phyloP scores from a whole-genome alignment of 192 early-diverging fungal genomes.

The Gigaspora rosea region DNA sequence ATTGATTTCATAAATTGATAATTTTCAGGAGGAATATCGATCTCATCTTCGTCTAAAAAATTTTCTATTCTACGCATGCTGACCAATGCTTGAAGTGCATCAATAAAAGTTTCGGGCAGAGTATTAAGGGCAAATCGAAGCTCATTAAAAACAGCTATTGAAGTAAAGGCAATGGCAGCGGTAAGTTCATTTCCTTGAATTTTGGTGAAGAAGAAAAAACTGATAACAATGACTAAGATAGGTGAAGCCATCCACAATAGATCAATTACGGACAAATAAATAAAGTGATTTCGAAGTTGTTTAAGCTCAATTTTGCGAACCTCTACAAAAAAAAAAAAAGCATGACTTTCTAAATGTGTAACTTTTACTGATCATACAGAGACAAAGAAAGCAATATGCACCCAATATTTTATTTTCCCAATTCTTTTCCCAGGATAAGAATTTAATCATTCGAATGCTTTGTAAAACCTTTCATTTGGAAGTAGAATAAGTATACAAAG shows the following conservation, averaged over 20 bases:
- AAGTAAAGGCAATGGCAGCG: constrained; percentile 53
- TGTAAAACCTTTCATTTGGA: constrained; percentile 48
- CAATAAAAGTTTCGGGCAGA: constrained; percentile 60
- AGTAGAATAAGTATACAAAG: constrained; percentile 37
- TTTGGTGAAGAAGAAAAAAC: constrained; percentile 61
- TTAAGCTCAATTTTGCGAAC: constrained; percentile 43
- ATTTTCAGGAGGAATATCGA: constrained; percentile 35
- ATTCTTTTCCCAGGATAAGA: constrained; percentile 79
- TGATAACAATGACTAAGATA: constrained; percentile 58
- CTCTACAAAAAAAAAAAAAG: constrained; percentile 32
- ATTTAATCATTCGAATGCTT: constrained; percentile 94
- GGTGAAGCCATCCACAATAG: constrained; percentile 61
- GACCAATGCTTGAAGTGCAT: constrained; percentile 58
- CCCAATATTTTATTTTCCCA: constrained; percentile 63
- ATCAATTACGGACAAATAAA: constrained; percentile 34
- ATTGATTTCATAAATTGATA: constrained; percentile 1
- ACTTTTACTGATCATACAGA: neutral
- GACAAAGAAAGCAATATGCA: constrained; percentile 33
- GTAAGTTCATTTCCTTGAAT: constrained; percentile 51
- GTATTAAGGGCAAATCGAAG: constrained; percentile 65
- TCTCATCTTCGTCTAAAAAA: constrained; percentile 75
- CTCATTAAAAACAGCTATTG: constrained; percentile 70
- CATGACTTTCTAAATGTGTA: neutral
- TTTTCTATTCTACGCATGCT: constrained; percentile 70
- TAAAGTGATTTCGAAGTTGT: constrained; percentile 36